These are phyloP conservation scores for Candolleomyces eurysporus DNA, from an alignment of 768 basidiomycete genomes.

Conservation along the genomic window DNA sequence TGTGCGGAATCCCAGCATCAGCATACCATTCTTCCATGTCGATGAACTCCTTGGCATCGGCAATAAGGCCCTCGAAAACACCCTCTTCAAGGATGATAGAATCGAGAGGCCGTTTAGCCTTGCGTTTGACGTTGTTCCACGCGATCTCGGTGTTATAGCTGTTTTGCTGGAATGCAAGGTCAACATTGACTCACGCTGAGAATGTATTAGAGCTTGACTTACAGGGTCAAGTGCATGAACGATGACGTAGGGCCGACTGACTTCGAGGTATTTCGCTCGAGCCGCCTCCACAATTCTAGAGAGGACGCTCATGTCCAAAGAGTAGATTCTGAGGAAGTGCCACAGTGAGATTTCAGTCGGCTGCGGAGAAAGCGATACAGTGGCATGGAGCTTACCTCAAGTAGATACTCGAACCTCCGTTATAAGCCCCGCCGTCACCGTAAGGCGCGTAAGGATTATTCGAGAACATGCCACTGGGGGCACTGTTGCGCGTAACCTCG, in stretches of 20 bases:
- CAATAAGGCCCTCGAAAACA: constrained; percentile 58
- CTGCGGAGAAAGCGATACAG: no score
- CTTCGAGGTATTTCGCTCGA: constrained; percentile 36
- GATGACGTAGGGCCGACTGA: constrained; percentile 39
- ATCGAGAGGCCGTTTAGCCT: constrained; percentile 50
- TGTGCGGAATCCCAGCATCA: constrained; percentile 77
- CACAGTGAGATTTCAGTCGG: no score
- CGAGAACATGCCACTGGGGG: neutral
- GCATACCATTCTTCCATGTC: constrained; percentile 69
- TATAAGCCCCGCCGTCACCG: constrained; percentile 3
- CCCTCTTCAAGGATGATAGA: constrained; percentile 75
- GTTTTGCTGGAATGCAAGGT: constrained; percentile 19
- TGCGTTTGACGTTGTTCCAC: constrained; percentile 46
- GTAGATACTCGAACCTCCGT: constrained; percentile 18
- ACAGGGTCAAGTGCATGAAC: constrained; percentile 36
- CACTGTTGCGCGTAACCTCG: constrained; percentile 27
- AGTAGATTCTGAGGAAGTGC: constrained; percentile 35
- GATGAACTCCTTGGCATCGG: constrained; percentile 73
- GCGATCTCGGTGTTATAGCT: constrained; percentile 32
- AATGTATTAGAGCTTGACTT: constrained; percentile 7
- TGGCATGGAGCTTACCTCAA: constrained; percentile 29
- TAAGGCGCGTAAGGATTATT: neutral
- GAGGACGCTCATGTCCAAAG: constrained; percentile 38
- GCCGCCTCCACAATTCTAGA: constrained; percentile 43
- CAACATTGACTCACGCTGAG: constrained; percentile 2